Base-by-base conservation (phyloP, 768 basidiomycete species). In the Serendipita sp. region DNA sequence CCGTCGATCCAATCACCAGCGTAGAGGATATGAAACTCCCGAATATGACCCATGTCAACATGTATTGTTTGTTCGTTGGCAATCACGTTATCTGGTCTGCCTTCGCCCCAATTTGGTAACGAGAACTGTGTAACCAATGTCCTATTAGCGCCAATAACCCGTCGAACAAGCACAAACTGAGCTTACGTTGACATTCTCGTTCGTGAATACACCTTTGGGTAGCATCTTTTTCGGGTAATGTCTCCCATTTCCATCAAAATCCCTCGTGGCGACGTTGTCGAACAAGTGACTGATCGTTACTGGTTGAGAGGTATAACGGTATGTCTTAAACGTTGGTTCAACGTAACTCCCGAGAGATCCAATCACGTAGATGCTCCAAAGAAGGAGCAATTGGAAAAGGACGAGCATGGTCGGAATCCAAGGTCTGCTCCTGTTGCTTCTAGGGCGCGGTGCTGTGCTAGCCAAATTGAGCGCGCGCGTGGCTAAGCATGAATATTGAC, bases 21-120 rank as follows among this genome's bases (percentile, higher is more conserved):
- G 65, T 81, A 79, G 30, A 83, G 69, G 65, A 81, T 75, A 65
- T 82, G 81, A 1, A 76, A 53, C 45, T 69, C 69, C 24, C 65
- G 73, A 66, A 70, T 74, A 0, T 74, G 75, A n/a, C 72, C 69
- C 0, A 70, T 63, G 5, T 69, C 63, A 18, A 78, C 70, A 3
- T 71, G 65, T 11, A 82, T 60, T 3, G 75, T 70, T 65, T 83
- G 81, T 1, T 75, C 75, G 4, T 75, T 66, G 15, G 78, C 74
- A 34, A 81, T 69, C 30, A 80, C 71, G 64, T 83, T 83, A 67
- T 83, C 80, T 37, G 16, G 18, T n/a, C 35, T 10, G 8, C 56
- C 56, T 16, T 30, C 24, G 10, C 56, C 56, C 56, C 56, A 60
- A 16, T 35, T 8, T 18, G 56, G 56, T 8, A 60, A 28, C 24